Conservation (phyloP, 148 eudicot species). For the Spergularia marina region DNA sequence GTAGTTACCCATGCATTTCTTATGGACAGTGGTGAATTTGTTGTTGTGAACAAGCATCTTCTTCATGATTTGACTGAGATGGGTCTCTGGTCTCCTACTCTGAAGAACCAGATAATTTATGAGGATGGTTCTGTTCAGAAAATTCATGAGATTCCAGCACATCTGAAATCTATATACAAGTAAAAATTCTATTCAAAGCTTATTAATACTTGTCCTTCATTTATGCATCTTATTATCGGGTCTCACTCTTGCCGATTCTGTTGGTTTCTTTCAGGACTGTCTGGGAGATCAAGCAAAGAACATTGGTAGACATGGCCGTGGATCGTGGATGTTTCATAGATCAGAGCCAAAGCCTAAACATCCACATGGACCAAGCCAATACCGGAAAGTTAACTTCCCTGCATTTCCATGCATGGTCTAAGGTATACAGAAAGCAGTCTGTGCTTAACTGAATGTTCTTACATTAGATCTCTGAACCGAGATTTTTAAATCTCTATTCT, state of each 20-base stretch:
- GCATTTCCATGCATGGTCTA: conserved; percentile 76
- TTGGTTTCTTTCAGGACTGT: conserved; percentile 59
- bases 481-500: not conserved
- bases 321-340: conserved; percentile 78
- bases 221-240: not conserved
- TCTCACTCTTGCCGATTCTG: conserved; percentile 1
- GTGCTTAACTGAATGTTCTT: not conserved
- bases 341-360: conserved; percentile 80
- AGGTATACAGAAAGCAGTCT: conserved; percentile 26
- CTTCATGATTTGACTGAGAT: conserved; percentile 89
- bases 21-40: conserved; percentile 87
- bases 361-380: conserved; percentile 79
- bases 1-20: not conserved
- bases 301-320: conserved; percentile 75
- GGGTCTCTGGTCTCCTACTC: conserved; percentile 82
- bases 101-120: conserved; percentile 75
- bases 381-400: conserved; percentile 73
- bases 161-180: conserved; percentile 73
- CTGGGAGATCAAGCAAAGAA: conserved; percentile 81
- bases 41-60: conserved; percentile 97
- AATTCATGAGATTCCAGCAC: conserved; percentile 66
- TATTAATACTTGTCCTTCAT: not conserved
- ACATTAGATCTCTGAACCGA: not conserved
- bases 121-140: conserved; percentile 88
- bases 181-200: conserved; percentile 18